Conservation (phyloP, 768 basidiomycete genomes). For the Collybia sordida region DNA sequence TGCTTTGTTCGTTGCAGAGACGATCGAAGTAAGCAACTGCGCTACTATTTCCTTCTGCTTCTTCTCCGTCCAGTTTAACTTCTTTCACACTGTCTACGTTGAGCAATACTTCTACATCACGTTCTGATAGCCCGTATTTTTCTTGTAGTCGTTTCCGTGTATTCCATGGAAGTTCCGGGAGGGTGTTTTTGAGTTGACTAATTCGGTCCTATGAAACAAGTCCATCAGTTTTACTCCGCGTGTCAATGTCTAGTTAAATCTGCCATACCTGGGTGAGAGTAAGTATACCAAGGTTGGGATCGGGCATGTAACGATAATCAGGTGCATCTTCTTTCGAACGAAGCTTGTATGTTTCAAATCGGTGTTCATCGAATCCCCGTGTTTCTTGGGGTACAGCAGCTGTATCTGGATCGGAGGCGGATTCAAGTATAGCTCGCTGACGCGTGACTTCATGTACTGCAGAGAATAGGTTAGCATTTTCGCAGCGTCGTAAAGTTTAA, state of each 20-base stretch:
- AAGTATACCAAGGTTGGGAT: slow-evolving; percentile 85
- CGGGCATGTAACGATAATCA: slow-evolving; percentile 98
- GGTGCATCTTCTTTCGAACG: slow-evolving; percentile 92
- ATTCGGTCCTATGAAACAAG: slow-evolving; percentile 57
- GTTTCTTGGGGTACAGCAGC: slow-evolving; percentile 77
- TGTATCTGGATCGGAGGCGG: slow-evolving; percentile 26
- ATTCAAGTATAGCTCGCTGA: slow-evolving; percentile 60
- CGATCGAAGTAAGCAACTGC: slow-evolving; percentile 82
- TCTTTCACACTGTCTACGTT: slow-evolving; percentile 66
- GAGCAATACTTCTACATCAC: slow-evolving; percentile 77
- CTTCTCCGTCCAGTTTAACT: slow-evolving; percentile 60
- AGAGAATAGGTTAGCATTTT: neutral
- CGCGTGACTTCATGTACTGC: slow-evolving; percentile 80
- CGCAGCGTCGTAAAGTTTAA: neutral
- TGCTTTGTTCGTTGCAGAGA: slow-evolving; percentile 41
- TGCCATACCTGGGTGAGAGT: slow-evolving; percentile 48
- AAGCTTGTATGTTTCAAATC: slow-evolving; percentile 76
- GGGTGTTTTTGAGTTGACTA: slow-evolving; percentile 39
- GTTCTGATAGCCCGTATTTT: slow-evolving; percentile 46
- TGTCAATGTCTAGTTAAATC: slow-evolving; percentile 1
- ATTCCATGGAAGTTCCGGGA: slow-evolving; percentile 79
- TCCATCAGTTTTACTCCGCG: neutral
- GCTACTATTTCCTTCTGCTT: slow-evolving; percentile 25
- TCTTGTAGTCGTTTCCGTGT: slow-evolving; percentile 57
- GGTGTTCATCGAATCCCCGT: slow-evolving; percentile 83